These are phyloP conservation scores for Paspalum notatum DNA, from an alignment of 176 grass and related monocot genomes.

Conservation along the genomic window DNA sequence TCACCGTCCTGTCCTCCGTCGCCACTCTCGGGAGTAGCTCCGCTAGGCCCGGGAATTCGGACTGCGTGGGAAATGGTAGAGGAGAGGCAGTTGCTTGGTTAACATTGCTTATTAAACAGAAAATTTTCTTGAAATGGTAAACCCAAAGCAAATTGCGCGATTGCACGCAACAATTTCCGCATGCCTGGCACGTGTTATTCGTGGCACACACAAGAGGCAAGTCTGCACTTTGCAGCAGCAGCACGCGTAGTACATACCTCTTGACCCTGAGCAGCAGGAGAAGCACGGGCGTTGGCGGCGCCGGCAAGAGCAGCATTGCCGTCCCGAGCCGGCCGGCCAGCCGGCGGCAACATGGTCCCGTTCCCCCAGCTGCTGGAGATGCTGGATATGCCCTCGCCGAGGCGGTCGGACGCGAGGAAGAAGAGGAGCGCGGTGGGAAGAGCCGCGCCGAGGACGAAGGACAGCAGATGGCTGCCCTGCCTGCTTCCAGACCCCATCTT, in stretches of 20 bases:
- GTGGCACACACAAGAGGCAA: too few relatives aligned
- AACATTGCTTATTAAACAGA: too few relatives aligned
- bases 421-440: constrained; percentile 31
- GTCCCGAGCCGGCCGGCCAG: not conserved
- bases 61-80: not conserved
- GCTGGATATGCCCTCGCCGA: constrained; percentile 26
- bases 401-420: constrained; percentile 39
- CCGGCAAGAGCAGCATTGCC: too few relatives aligned
- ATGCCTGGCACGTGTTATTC: too few relatives aligned
- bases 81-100: too few relatives aligned
- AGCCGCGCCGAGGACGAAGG: constrained; percentile 57
- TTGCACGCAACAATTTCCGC: too few relatives aligned
- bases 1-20: constrained; percentile 62
- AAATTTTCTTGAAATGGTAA: too few relatives aligned
- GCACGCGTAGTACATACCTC: too few relatives aligned
- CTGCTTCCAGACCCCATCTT: constrained; percentile 20
- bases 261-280: too few relatives aligned
- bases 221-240: too few relatives aligned
- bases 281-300: too few relatives aligned
- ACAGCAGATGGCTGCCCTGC: constrained; percentile 30
- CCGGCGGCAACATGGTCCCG: not conserved
- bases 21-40: constrained; percentile 55
- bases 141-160: too few relatives aligned
- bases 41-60: constrained; percentile 18
- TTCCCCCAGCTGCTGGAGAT: not conserved